Evolutionary conservation across 805 yeast genomes (phyloP).

Genomic region (Wickerhamiella domercqiae): DNA sequence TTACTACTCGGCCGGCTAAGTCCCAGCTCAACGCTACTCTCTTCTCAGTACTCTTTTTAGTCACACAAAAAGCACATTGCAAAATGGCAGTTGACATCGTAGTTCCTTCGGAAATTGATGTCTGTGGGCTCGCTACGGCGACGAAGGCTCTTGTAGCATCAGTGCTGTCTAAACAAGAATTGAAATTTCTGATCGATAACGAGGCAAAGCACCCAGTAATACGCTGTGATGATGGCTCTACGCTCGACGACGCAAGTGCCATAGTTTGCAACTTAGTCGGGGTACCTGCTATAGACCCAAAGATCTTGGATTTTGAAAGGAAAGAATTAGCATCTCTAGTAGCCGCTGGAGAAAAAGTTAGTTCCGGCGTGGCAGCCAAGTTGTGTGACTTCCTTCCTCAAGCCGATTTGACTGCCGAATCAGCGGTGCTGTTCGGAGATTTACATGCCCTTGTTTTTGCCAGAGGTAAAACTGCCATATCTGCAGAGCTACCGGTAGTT

Average conservation of each 20-base stretch:
- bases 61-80: too few relatives aligned
- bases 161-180: conserved; percentile 21
- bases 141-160: conserved; percentile 32
- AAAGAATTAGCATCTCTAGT: conserved; percentile 19
- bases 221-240: conserved; percentile 8
- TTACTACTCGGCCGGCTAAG: neutral
- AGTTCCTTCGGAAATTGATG: conserved; percentile 15
- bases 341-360: conserved; percentile 11
- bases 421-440: conserved; percentile 32
- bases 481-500: conserved; percentile 19
- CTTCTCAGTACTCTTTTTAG: neutral
- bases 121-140: conserved; percentile 13
- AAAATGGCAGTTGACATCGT: too few relatives aligned
- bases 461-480: conserved; percentile 21
- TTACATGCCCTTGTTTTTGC: conserved; percentile 27
- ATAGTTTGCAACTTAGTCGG: conserved; percentile 32
- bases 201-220: too few relatives aligned
- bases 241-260: conserved; percentile 33
- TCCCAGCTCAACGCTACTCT: neutral
- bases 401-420: conserved; percentile 24
- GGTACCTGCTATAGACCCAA: conserved; percentile 9
- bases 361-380: conserved; percentile 12
- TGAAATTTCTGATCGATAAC: too few relatives aligned
- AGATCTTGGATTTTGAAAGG: conserved; percentile 28
- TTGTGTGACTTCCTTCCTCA: conserved; percentile 17